Conservation (phyloP, 768 basidiomycete genomes). For the Lyophyllum shimeji region DNA sequence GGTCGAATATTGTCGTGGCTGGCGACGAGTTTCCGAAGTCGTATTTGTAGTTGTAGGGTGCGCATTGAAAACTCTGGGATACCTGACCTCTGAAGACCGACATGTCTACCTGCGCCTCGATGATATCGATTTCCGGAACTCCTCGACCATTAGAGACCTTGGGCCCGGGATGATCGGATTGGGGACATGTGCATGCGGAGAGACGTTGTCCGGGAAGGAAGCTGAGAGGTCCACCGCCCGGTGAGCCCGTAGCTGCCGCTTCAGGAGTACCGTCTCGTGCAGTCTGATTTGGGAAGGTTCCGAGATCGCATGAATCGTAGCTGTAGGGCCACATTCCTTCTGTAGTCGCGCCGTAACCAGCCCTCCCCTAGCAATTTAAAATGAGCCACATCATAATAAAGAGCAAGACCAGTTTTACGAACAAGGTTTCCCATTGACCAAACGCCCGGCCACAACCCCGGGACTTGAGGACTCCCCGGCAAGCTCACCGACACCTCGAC, state of each 20-base stretch:
- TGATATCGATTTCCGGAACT: conserved; percentile 91
- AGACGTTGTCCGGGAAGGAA: conserved; percentile 84
- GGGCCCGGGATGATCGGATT: conserved; percentile 89
- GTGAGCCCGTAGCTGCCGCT: conserved; percentile 53
- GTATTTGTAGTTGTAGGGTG: conserved; percentile 76
- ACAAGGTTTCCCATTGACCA: conserved; percentile 82
- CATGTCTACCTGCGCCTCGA: conserved; percentile 79
- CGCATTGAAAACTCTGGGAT: conserved; percentile 80
- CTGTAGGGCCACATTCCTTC: conserved; percentile 88
- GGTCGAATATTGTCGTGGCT: conserved; percentile 53
- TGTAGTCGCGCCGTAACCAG: conserved; percentile 88
- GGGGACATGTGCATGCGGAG: conserved; percentile 86
- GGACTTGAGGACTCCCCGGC: conserved; percentile 57
- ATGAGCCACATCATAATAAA: neutral
- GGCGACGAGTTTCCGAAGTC: conserved; percentile 53
- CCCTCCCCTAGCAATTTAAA: conserved; percentile 52
- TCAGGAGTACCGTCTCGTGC: conserved; percentile 54
- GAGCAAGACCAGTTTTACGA: conserved; percentile 17
- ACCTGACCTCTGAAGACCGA: conserved; percentile 54
- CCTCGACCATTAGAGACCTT: conserved; percentile 63
- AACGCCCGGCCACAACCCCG: conserved; percentile 84
- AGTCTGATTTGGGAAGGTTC: conserved; percentile 85
- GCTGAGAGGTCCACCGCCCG: conserved; percentile 57
- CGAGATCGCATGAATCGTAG: conserved; percentile 82
- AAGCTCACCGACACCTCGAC: conserved; percentile 81